These are phyloP conservation scores for Hansfordia pulvinata DNA, from an alignment of 2,329 filamentous ascomycete genomes.

Conservation along the genomic window DNA sequence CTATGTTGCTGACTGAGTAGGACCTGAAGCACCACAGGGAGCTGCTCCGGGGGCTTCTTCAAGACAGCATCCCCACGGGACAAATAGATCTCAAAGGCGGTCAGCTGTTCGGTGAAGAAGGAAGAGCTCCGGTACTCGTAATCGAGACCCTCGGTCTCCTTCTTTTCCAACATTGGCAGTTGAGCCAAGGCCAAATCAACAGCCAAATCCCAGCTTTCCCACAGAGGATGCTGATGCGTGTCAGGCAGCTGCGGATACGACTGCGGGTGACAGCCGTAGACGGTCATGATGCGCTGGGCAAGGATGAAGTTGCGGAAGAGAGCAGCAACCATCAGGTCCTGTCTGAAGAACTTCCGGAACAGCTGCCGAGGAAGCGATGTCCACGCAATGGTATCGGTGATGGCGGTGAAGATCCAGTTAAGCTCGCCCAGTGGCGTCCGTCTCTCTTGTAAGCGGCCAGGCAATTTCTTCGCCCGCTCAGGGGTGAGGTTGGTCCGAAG, in stretches of 20 bases:
- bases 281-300: slow-evolving; percentile 88
- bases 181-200: slow-evolving; percentile 91
- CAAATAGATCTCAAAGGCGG: slow-evolving; percentile 92
- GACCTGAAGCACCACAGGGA: slow-evolving; percentile 92
- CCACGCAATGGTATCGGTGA: slow-evolving; percentile 98
- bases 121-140: slow-evolving; percentile 91
- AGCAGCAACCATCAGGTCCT: slow-evolving; percentile 98
- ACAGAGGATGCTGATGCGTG: slow-evolving; percentile 86
- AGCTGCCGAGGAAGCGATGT: slow-evolving; percentile 80
- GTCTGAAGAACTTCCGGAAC: slow-evolving; percentile 93
- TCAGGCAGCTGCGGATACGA: slow-evolving; percentile 87
- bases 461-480: slow-evolving; percentile 77
- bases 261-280: slow-evolving; percentile 89
- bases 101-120: slow-evolving; percentile 95
- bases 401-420: slow-evolving; percentile 99
- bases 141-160: slow-evolving; percentile 55
- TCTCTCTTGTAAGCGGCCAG: slow-evolving; percentile 82
- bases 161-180: slow-evolving; percentile 72
- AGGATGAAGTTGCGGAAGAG: slow-evolving; percentile 93
- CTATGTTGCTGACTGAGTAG: slow-evolving; percentile 91
- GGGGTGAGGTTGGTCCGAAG: slow-evolving; percentile 54
- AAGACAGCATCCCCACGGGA: slow-evolving; percentile 67
- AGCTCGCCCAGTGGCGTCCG: slow-evolving; percentile 88
- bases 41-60: slow-evolving; percentile 80
- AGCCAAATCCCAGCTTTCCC: slow-evolving; percentile 95